Evolutionary conservation across 1,139 yeast species (phyloP).

Genomic region (Meyerozyma guilliermondii): DNA sequence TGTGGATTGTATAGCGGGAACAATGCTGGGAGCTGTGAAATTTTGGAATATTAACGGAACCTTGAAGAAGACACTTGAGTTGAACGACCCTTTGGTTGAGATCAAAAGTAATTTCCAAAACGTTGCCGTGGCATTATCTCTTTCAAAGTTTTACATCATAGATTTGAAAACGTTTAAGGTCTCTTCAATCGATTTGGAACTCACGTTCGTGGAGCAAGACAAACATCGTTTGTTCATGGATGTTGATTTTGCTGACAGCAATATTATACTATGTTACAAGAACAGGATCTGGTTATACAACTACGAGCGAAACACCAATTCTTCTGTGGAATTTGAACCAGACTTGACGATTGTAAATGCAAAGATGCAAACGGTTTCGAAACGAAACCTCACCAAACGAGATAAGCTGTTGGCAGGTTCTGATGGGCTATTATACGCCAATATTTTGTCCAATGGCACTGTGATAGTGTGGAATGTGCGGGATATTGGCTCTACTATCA

Average conservation of each 20-base stretch:
- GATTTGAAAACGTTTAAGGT: conserved; percentile 15
- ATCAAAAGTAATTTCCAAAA: conserved; percentile 29
- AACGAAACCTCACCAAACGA: conserved; percentile 1
- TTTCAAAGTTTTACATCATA: conserved; percentile 15
- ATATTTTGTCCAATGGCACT: conserved; percentile 31
- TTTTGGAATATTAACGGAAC: conserved; percentile 27
- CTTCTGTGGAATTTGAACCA: conserved; percentile 9
- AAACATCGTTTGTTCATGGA: conserved; percentile 15
- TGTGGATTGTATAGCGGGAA: conserved; percentile 25
- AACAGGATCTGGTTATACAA: conserved; percentile 23
- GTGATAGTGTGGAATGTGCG: conserved; percentile 40
- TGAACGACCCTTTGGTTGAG: conserved; percentile 18
- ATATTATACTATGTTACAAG: conserved; percentile 27
- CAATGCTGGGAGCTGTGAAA: conserved; percentile 19
- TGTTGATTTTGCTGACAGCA: conserved; percentile 53
- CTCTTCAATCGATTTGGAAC: conserved; percentile 11
- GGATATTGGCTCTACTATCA: conserved; percentile 16
- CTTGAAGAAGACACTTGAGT: conserved; percentile 9
- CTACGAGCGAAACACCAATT: conserved; percentile 11
- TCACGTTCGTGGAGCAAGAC: conserved; percentile 7
- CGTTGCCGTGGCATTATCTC: conserved; percentile 21
- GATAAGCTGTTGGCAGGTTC: conserved; percentile 36
- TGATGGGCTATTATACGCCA: conserved; percentile 49
- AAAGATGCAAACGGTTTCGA: conserved; percentile 13
- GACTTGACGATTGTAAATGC: conserved; percentile 16